Conservation (phyloP, 805 yeast genomes). For the Cyberlindnera xylosilytica region DNA sequence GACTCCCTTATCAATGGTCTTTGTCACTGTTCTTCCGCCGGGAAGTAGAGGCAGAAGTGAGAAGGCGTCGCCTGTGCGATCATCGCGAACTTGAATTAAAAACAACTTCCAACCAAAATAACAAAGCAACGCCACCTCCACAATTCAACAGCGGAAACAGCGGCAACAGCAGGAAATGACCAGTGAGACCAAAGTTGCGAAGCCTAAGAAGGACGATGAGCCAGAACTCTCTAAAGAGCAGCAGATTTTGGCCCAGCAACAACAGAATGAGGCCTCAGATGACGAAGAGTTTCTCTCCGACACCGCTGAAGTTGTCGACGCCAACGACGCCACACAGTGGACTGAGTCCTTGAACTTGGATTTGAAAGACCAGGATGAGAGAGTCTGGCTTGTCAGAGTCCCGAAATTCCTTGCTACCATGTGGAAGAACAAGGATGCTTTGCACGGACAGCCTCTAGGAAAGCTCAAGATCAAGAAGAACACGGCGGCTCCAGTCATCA, state of each 20-base stretch:
- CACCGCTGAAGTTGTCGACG: constrained; percentile 42
- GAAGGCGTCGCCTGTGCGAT: no score
- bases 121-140: neutral
- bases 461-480: constrained; percentile 51
- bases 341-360: constrained; percentile 76
- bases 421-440: constrained; percentile 64
- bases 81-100: no score
- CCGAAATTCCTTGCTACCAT: constrained; percentile 82
- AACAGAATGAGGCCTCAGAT: constrained; percentile 30
- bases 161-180: constrained; percentile 3
- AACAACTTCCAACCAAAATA: neutral
- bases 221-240: constrained; percentile 5
- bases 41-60: no score
- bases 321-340: constrained; percentile 44
- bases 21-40: no score
- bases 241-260: constrained; percentile 23
- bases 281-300: constrained; percentile 41
- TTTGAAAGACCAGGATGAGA: constrained; percentile 55
- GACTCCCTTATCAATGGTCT: no score
- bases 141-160: neutral
- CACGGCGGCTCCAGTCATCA: constrained; percentile 36
- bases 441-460: constrained; percentile 77
- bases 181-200: neutral
- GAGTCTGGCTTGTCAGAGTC: constrained; percentile 88
- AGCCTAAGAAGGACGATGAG: constrained; percentile 4